A percentile compares a stretch with the other conserved stretches of the same genome.
Evolutionary conservation across 495 filamentous ascomycete species (phyloP).

Genomic region (Penicillium angulare): DNA sequence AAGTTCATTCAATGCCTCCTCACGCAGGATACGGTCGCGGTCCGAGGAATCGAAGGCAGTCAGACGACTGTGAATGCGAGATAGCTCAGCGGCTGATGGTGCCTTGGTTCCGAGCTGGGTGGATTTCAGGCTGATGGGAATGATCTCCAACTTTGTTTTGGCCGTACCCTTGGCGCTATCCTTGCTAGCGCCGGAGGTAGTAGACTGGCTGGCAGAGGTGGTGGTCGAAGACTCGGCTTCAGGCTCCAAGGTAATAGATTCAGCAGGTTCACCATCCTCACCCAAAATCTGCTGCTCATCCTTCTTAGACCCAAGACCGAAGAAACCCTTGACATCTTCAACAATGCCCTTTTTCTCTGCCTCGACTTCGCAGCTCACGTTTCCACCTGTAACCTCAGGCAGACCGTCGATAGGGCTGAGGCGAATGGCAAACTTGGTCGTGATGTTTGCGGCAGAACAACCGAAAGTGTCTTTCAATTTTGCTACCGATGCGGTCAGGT

Average conservation of each 20-base stretch:
- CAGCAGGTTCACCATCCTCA: constrained; percentile 49
- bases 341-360: constrained; percentile 74
- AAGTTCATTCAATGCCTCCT: constrained; percentile 88
- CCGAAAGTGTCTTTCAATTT: constrained; percentile 72
- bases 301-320: constrained; percentile 89
- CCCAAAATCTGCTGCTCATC: constrained; percentile 74
- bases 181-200: constrained; percentile 47
- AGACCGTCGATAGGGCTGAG: constrained; percentile 74
- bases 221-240: constrained; percentile 50
- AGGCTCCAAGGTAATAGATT: constrained; percentile 50
- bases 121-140: constrained; percentile 64
- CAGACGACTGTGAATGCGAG: constrained; percentile 68
- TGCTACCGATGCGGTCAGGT: constrained; percentile 78
- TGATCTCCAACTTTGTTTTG: constrained; percentile 66
- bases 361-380: constrained; percentile 80
- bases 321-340: constrained; percentile 91
- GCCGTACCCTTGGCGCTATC: constrained; percentile 46
- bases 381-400: constrained; percentile 71
- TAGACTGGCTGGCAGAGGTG: constrained; percentile 38
- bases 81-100: constrained; percentile 55
- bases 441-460: constrained; percentile 73
- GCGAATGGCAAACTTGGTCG: constrained; percentile 72
- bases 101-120: constrained; percentile 60
- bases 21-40: constrained; percentile 67
- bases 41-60: constrained; percentile 83